Conservation (phyloP, 805 yeast genomes). For the Wickerhamomyces queroliae region DNA sequence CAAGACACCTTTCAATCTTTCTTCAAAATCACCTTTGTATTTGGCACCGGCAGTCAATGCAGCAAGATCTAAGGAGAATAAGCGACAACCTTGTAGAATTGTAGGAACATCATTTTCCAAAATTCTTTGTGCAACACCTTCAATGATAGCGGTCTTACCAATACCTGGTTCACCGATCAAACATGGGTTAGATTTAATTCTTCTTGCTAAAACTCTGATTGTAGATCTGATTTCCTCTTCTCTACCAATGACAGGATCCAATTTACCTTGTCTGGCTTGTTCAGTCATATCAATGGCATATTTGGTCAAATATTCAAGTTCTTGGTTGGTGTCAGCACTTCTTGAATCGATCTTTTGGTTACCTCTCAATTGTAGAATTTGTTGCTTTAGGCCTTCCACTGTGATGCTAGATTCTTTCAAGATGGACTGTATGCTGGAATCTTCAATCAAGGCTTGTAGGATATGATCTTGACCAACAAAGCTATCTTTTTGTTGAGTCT, state of each 20-base stretch:
- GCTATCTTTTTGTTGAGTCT: conserved; percentile 82
- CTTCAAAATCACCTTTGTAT: conserved; percentile 98
- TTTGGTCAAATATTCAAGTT: conserved; percentile 78
- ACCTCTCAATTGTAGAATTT: conserved; percentile 79
- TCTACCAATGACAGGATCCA: conserved; percentile 98
- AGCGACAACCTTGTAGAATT: conserved; percentile 71
- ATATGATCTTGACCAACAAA: conserved; percentile 94
- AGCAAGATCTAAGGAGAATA: conserved; percentile 89
- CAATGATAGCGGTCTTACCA: conserved; percentile 97
- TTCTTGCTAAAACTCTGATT: conserved; percentile 90
- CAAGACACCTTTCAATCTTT: conserved; percentile 93
- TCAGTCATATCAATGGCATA: conserved; percentile 94
- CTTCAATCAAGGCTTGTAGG: conserved; percentile 78
- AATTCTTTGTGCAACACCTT: conserved; percentile 97
- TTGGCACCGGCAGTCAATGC: conserved; percentile 98
- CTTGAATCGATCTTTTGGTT: conserved; percentile 88
- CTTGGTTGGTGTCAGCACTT: conserved; percentile 84
- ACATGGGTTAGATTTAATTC: conserved; percentile 95
- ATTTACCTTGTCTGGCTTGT: conserved; percentile 86
- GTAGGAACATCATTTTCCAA: conserved; percentile 94
- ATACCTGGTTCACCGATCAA: conserved; percentile 99
- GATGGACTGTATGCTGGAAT: conserved; percentile 58
- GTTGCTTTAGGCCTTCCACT: conserved; percentile 66
- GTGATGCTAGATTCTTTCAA: conserved; percentile 70
- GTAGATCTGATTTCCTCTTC: conserved; percentile 97